Conservation (phyloP, 1,284 basidiomycete species). For the Flammula alnicola region DNA sequence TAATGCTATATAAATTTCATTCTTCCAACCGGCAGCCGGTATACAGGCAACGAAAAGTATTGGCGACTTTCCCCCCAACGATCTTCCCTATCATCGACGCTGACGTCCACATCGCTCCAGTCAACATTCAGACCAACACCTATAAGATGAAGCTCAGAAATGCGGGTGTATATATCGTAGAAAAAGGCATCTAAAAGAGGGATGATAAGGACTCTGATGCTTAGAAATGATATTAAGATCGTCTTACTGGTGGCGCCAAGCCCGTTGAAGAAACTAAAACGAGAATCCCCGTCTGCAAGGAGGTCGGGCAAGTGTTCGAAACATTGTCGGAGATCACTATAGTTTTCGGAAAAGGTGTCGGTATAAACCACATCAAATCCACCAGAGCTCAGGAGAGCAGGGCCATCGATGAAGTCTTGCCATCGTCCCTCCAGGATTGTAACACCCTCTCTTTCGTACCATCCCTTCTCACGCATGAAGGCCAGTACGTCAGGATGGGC, state of each 20-base stretch:
- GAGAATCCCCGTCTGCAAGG: slow-evolving; percentile 74
- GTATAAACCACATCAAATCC: slow-evolving; percentile 93
- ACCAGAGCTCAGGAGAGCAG: slow-evolving; percentile 58
- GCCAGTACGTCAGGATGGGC: slow-evolving; percentile 90
- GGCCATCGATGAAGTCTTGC: slow-evolving; percentile 80
- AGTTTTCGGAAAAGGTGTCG: slow-evolving; percentile 95
- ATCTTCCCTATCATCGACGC: slow-evolving; percentile 44
- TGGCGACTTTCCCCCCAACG: slow-evolving; percentile 74
- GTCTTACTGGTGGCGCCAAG: slow-evolving; percentile 89
- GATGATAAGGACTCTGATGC: slow-evolving; percentile 11
- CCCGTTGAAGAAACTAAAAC: slow-evolving; percentile 98
- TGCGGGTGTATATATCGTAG: slow-evolving; percentile 90
- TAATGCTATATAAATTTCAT: slow-evolving; percentile 33
- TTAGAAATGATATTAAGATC: background rate
- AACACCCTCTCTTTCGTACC: slow-evolving; percentile 81
- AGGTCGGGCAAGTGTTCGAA: slow-evolving; percentile 86
- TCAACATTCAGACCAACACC: slow-evolving; percentile 76
- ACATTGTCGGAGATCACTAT: slow-evolving; percentile 80
- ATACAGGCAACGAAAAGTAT: slow-evolving; percentile 74
- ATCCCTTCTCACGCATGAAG: slow-evolving; percentile 76
- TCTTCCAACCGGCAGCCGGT: slow-evolving; percentile 63
- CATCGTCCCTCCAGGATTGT: slow-evolving; percentile 88
- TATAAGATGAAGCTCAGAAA: slow-evolving; percentile 86
- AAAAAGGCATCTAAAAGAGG: slow-evolving; percentile 71
- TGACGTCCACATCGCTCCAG: slow-evolving; percentile 78